Conservation (phyloP, 169 alveolate genomes). For the Cryptosporidium tyzzeri region DNA sequence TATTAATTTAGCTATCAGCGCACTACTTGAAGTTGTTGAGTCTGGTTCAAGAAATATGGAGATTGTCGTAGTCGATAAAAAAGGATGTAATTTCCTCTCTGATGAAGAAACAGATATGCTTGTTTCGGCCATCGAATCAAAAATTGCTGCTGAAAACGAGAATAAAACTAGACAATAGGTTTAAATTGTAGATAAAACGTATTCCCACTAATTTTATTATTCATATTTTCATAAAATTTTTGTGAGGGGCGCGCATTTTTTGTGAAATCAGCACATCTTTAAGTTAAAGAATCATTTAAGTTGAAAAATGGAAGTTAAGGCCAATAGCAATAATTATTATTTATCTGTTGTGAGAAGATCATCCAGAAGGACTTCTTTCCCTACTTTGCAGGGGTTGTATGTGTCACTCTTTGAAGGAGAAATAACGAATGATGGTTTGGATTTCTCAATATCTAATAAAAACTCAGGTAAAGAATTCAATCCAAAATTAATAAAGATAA, state of each 20-base stretch:
- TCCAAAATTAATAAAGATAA: constrained; percentile 16
- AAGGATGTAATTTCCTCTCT: constrained; percentile 48
- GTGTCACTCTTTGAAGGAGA: constrained; percentile 60
- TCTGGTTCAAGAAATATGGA: constrained; percentile 73
- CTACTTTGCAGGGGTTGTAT: constrained; percentile 72
- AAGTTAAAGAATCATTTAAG: not conserved
- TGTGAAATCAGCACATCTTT: not conserved
- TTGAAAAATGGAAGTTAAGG: not conserved
- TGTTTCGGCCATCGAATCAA: constrained; percentile 38
- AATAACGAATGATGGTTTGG: constrained; percentile 30
- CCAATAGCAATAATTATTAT: not conserved
- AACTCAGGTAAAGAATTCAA: not conserved
- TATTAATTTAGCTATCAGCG: constrained; percentile 92
- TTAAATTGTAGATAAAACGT: not conserved
- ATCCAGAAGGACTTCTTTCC: constrained; percentile 71
- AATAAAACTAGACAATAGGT: constrained; percentile 27
- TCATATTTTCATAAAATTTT: not conserved
- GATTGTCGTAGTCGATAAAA: constrained; percentile 40
- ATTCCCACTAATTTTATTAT: not conserved
- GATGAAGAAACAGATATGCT: constrained; percentile 36
- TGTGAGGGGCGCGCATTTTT: constrained; percentile 1
- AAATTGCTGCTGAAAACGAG: constrained; percentile 38
- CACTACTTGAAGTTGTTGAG: constrained; percentile 90
- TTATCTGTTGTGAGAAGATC: constrained; percentile 64
- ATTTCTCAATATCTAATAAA: not conserved